These are phyloP conservation scores for Xylaria sp. DNA, from an alignment of 2,329 filamentous ascomycete species.

Conservation along the genomic window DNA sequence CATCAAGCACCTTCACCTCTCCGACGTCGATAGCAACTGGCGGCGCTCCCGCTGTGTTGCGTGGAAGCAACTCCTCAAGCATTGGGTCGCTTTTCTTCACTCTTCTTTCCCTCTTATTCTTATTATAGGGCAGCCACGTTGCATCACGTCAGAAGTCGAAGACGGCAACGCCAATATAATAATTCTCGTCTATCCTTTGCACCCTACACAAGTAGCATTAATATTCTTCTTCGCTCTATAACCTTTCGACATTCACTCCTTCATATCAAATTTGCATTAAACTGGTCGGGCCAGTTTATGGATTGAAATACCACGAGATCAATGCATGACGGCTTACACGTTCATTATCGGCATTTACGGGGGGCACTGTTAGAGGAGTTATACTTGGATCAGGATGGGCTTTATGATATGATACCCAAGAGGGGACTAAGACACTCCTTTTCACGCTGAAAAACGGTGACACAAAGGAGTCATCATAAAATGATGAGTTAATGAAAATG, in stretches of 20 bases:
- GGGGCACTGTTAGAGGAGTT: slow-evolving; percentile 20
- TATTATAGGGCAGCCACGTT: slow-evolving; percentile 35
- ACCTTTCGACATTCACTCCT: slow-evolving; percentile 10
- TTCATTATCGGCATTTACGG: slow-evolving; percentile 26
- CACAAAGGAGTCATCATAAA: neutral
- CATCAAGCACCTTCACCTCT: slow-evolving; percentile 28
- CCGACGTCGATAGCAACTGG: slow-evolving; percentile 32
- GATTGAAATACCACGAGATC: neutral
- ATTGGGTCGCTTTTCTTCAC: slow-evolving; percentile 39
- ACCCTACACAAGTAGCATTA: slow-evolving; percentile 15
- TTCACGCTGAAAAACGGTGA: slow-evolving; percentile 1
- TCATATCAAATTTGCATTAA: slow-evolving; percentile 3
- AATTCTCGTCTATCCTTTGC: slow-evolving; percentile 34
- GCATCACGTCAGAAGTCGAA: slow-evolving; percentile 37
- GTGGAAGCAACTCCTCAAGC: slow-evolving; percentile 18
- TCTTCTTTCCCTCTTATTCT: slow-evolving; percentile 43
- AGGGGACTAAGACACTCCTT: slow-evolving; percentile 35
- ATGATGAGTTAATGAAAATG: slow-evolving; percentile 14
- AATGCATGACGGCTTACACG: slow-evolving; percentile 21
- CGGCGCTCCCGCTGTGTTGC: slow-evolving; percentile 35
- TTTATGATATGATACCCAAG: slow-evolving; percentile 36
- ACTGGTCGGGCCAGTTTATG: neutral
- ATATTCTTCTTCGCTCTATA: neutral
- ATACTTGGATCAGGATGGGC: slow-evolving; percentile 9
- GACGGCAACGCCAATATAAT: slow-evolving; percentile 1